These are phyloP conservation scores for Aspergillus flavus DNA, from an alignment of 2,329 filamentous ascomycete genomes.

Conservation along the genomic window DNA sequence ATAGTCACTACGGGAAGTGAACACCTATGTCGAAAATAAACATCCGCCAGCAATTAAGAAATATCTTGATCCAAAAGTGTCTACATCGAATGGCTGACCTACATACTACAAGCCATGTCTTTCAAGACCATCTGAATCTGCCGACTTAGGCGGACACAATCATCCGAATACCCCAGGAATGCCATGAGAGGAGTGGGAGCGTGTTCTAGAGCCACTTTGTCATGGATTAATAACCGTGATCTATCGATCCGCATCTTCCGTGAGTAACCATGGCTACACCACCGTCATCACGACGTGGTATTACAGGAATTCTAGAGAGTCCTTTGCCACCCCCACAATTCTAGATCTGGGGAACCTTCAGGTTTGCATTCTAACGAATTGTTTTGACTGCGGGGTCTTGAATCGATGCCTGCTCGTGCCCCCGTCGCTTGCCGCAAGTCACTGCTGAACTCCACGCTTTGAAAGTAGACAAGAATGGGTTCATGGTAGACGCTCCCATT, in stretches of 20 bases:
- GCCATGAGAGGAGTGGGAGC: not conserved
- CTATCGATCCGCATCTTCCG: not conserved
- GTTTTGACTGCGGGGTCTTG: not conserved
- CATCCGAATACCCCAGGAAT: too few relatives aligned
- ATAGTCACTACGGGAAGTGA: not conserved
- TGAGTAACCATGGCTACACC: not conserved
- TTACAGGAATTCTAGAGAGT: not conserved
- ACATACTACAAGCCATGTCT: not conserved
- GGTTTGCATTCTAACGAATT: not conserved
- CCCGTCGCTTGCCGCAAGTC: not conserved
- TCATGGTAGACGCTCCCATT: not conserved
- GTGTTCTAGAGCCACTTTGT: not conserved
- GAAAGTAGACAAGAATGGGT: not conserved
- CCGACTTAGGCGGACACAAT: not conserved
- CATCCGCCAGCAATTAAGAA: not conserved
- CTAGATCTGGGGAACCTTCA: not conserved
- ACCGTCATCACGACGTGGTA: not conserved
- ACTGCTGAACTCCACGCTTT: not conserved
- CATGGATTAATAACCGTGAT: not conserved
- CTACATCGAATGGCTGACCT: not conserved
- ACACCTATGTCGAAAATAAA: not conserved
- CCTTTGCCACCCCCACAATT: slow-evolving; percentile 1
- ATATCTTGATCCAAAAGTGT: not conserved
- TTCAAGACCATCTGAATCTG: not conserved
- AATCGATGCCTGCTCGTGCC: not conserved